phyloP scores from a whole-genome alignment of 169 alveolate genomes.

The Cyclospora cayetanensis region DNA sequence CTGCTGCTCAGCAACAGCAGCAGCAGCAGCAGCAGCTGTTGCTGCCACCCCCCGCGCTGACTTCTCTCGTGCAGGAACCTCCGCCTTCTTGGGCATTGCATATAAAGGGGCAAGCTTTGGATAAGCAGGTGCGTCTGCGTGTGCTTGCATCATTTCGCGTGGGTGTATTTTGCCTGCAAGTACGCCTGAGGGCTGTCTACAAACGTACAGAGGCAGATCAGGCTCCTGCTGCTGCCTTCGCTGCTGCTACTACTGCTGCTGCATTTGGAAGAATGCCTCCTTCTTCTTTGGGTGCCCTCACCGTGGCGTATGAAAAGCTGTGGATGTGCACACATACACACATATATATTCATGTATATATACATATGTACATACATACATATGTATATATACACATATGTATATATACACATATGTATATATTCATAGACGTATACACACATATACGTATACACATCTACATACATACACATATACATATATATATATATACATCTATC shows the following conservation, averaged over 20 bases:
- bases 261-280: background rate
- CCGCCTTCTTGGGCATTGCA: slow-evolving; percentile 56
- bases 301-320: background rate
- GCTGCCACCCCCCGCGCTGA: background rate
- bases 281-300: background rate
- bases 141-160: background rate
- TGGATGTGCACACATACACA: background rate
- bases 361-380: background rate
- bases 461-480: no score
- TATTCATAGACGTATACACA: no score
- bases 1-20: background rate
- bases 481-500: no score
- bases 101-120: slow-evolving; percentile 19
- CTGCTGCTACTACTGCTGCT: background rate
- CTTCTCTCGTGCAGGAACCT: background rate
- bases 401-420: background rate
- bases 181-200: background rate
- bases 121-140: background rate
- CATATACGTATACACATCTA: no score
- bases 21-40: background rate
- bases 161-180: no score
- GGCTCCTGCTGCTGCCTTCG: no score
- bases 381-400: background rate
- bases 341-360: no score
- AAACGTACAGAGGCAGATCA: background rate